Base-by-base conservation (phyloP, 345 rosid genomes). In the Gossypium anomalum region DNA sequence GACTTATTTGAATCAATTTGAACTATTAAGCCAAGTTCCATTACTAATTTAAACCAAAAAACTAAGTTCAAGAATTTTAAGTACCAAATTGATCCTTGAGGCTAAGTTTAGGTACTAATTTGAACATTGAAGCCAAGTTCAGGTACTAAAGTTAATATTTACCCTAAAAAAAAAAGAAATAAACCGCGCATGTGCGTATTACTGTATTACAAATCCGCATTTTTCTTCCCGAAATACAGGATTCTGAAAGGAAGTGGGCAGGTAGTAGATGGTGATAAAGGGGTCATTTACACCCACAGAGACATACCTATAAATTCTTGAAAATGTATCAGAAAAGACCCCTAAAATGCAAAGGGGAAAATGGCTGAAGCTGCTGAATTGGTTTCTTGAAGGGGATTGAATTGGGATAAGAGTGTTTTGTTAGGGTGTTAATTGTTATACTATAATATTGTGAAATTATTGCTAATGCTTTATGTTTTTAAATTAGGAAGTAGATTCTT, bases 171-270 rank as follows among this genome's bases (percentile, higher is more conserved):
- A 14, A 29, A 17, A 52, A 16, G 7, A 27, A 56, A 2, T 9
- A 60, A 14, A 27, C 3, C 19, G 3, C 4, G 2, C 13, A n/a
- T 4, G 14, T 22, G 2, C 34, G 27, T 20, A 19, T 57, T 73
- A 43, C 20, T 2, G 23, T 8, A 34, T 16, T 49, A 34, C 16
- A 2, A n/a, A 20, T 66, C 10, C 23, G 1, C 20, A 56, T 19
- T 45, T 2, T 61, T 5, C 41, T 3, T 7, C 12, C 19, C 38
- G 23, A 69, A 48, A 7, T 84, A 87, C 93, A 96, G 99, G 99
- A 84, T 93, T 77, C 88, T 96, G 57, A 88, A 87, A 85, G 99
- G 99, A 56, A 82, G 80, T 7, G 99, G 99, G 47, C 99, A 96
- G 77, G 93, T 93, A 51, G 99, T 96, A 70, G 89, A 89, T 78